Percentiles rank a stretch among this genome's conserved stretches.
phyloP scores from a whole-genome alignment of 2,329 filamentous ascomycete genomes.

The Trichoderma aggressivum region DNA sequence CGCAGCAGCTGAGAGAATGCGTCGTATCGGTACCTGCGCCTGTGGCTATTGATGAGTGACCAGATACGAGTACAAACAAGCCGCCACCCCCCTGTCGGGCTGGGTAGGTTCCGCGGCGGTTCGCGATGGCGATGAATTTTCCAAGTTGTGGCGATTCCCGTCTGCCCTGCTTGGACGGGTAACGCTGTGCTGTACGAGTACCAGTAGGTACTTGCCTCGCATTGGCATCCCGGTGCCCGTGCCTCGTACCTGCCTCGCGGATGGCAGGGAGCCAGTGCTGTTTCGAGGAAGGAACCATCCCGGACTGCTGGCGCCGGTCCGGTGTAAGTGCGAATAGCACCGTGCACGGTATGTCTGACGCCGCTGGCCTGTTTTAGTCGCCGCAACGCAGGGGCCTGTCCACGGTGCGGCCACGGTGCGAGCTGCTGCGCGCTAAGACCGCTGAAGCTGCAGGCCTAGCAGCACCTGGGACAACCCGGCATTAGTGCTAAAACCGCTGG shows the following conservation, averaged over 20 bases:
- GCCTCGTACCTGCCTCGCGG: neutral
- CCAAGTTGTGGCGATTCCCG: neutral
- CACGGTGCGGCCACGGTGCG: neutral
- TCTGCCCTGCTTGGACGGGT: neutral
- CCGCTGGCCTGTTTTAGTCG: neutral
- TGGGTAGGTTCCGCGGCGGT: neutral
- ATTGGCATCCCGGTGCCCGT: neutral
- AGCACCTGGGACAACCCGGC: constrained; percentile 2
- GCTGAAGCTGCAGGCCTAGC: constrained; percentile 14
- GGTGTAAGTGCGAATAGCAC: neutral
- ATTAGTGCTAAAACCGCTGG: constrained; percentile 1
- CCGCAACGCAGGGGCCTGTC: neutral
- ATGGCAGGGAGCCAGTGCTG: neutral
- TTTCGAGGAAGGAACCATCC: constrained; percentile 7
- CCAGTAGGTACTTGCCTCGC: neutral
- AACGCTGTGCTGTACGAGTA: neutral
- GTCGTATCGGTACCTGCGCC: neutral
- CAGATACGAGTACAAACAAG: neutral
- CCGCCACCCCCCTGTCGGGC: neutral
- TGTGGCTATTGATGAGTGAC: neutral
- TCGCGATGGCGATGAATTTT: neutral
- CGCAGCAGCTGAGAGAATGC: neutral
- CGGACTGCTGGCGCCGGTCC: constrained; percentile 7
- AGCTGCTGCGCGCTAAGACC: constrained; percentile 5
- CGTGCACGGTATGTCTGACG: neutral